These are phyloP conservation scores for Pleurotus sapidus DNA, from an alignment of 768 basidiomycete genomes.

Conservation along the genomic window DNA sequence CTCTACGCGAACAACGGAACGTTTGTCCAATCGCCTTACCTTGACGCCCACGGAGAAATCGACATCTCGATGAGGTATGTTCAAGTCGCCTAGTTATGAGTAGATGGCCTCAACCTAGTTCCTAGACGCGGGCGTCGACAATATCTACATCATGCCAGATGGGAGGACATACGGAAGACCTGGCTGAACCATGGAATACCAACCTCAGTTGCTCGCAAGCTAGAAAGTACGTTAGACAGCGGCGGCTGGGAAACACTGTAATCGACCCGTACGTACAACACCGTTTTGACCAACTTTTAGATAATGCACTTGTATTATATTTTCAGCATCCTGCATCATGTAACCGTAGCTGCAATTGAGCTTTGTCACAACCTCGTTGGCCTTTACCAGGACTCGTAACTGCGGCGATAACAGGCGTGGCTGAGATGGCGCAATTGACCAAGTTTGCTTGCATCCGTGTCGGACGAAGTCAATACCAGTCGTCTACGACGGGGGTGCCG, in stretches of 20 bases:
- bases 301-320: too few relatives aligned
- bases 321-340: too few relatives aligned
- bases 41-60: constrained; percentile 92
- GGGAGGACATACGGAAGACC: constrained; percentile 87
- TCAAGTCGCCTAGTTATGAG: not conserved
- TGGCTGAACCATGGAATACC: constrained; percentile 93
- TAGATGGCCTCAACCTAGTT: not conserved
- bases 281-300: too few relatives aligned
- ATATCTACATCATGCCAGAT: constrained; percentile 77
- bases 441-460: too few relatives aligned
- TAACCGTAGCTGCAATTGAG: too few relatives aligned
- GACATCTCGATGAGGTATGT: constrained; percentile 87
- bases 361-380: too few relatives aligned
- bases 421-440: too few relatives aligned
- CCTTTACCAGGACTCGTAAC: too few relatives aligned
- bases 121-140: constrained; percentile 84
- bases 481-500: too few relatives aligned
- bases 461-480: too few relatives aligned
- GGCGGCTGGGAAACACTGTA: constrained; percentile 94
- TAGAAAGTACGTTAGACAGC: constrained; percentile 83
- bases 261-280: constrained; percentile 5
- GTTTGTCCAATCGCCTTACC: constrained; percentile 84
- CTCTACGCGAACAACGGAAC: constrained; percentile 88
- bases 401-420: too few relatives aligned
- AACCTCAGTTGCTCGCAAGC: constrained; percentile 81